Conservation (phyloP, 2,329 filamentous ascomycete species). For the Ascochyta viciae-villosae region DNA sequence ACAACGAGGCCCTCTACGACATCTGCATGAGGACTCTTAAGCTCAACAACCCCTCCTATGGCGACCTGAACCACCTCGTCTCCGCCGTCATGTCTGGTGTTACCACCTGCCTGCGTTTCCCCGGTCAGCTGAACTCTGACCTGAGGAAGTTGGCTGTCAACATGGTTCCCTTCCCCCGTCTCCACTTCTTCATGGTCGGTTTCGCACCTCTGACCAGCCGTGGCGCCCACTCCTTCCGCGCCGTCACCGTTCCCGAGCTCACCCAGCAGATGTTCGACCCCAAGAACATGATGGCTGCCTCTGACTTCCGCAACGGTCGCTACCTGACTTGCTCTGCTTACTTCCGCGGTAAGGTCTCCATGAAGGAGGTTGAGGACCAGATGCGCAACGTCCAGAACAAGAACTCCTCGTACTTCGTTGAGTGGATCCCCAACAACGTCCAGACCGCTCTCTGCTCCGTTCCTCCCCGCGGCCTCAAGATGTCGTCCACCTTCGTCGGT, state of each 20-base stretch:
- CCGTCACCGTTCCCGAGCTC: conserved; percentile 95
- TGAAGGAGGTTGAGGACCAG: conserved; percentile 99
- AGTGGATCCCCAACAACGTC: conserved; percentile 99
- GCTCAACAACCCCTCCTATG: conserved; percentile 97
- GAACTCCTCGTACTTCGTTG: conserved; percentile 99
- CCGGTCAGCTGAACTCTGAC: conserved; percentile 99
- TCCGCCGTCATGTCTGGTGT: conserved; percentile 99
- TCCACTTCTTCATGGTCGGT: conserved; percentile 99
- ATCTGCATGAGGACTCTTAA: conserved; percentile 99
- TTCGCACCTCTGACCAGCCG: conserved; percentile 97
- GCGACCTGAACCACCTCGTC: conserved; percentile 98
- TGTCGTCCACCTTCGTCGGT: conserved; percentile 98
- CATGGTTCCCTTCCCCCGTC: conserved; percentile 99
- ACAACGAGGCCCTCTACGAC: conserved; percentile 99
- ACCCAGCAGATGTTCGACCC: conserved; percentile 99
- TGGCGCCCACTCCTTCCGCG: conserved; percentile 93
- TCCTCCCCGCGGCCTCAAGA: conserved; percentile 95
- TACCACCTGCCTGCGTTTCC: conserved; percentile 98
- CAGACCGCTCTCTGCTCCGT: conserved; percentile 99
- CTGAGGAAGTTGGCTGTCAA: conserved; percentile 99
- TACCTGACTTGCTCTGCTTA: conserved; percentile 99
- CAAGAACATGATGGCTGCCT: conserved; percentile 99
- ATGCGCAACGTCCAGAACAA: conserved; percentile 99
- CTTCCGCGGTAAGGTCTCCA: conserved; percentile 99
- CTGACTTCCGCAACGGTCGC: conserved; percentile 99